Conservation (phyloP, 805 yeast genomes). For the Metschnikowia orientalis region DNA sequence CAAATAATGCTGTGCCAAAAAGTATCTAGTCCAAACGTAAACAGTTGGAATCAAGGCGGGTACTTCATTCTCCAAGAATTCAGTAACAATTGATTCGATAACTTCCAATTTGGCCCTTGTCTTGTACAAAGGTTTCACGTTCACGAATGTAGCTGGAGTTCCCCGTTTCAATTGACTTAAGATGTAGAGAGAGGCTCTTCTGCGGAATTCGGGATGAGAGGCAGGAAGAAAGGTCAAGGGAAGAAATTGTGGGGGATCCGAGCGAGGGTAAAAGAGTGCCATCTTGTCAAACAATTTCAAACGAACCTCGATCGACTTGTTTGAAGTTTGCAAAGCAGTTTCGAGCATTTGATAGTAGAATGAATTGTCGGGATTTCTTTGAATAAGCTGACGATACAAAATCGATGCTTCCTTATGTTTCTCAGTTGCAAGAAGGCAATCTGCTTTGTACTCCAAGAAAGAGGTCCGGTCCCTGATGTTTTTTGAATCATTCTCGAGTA, state of each 20-base stretch:
- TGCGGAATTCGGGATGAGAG: conserved; percentile 42
- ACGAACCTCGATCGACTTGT: conserved; percentile 46
- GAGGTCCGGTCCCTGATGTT: conserved; percentile 54
- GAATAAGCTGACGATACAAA: conserved; percentile 62
- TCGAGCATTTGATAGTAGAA: conserved; percentile 67
- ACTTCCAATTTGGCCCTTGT: conserved; percentile 35
- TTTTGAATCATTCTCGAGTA: conserved; percentile 49
- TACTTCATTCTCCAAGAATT: conserved; percentile 36
- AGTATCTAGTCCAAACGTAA: conserved; percentile 68
- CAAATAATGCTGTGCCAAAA: conserved; percentile 73
- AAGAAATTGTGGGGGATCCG: conserved; percentile 73
- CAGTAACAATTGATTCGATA: conserved; percentile 51
- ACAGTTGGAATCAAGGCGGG: conserved; percentile 39
- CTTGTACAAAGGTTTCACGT: conserved; percentile 74
- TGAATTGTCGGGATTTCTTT: conserved; percentile 80
- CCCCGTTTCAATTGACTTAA: conserved; percentile 64
- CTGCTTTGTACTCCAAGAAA: conserved; percentile 63
- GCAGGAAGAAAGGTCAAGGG: conserved; percentile 72
- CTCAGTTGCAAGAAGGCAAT: conserved; percentile 56
- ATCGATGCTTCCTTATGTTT: conserved; percentile 59
- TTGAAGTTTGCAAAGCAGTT: conserved; percentile 50
- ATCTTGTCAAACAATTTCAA: conserved; percentile 61
- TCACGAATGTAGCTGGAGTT: conserved; percentile 85
- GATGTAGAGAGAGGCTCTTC: conserved; percentile 51
- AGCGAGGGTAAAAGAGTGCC: conserved; percentile 67